These are phyloP conservation scores for Clonostachys byssicola DNA, from an alignment of 2,329 filamentous ascomycete genomes.

Conservation along the genomic window DNA sequence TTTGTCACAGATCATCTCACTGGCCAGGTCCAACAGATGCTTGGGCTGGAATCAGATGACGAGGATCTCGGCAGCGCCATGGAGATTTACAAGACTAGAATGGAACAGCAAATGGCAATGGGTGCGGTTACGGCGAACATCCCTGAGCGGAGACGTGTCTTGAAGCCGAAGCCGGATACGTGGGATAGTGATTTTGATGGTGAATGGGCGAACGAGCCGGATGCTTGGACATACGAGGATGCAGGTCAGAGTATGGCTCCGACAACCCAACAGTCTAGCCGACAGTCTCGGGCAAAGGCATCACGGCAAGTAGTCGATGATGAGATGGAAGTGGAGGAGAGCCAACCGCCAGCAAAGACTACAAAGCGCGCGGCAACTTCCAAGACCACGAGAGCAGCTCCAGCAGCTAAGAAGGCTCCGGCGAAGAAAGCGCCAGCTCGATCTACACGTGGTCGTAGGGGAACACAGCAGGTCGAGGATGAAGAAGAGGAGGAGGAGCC, in stretches of 20 bases:
- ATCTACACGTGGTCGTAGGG: slow-evolving; percentile 29
- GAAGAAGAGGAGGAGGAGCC: slow-evolving; percentile 36
- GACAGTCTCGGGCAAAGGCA: slow-evolving; percentile 9
- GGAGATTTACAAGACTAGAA: slow-evolving; percentile 63
- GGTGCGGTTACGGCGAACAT: slow-evolving; percentile 36
- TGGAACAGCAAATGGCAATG: slow-evolving; percentile 67
- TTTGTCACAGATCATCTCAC: slow-evolving; percentile 71
- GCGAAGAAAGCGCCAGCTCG: slow-evolving; percentile 38
- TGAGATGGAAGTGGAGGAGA: slow-evolving; percentile 39
- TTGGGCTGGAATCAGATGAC: slow-evolving; percentile 61
- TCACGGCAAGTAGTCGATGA: slow-evolving; percentile 6
- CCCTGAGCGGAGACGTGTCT: slow-evolving; percentile 30
- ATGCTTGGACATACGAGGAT: slow-evolving; percentile 38
- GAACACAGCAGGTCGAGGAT: slow-evolving; percentile 24
- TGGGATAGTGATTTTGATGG: slow-evolving; percentile 94
- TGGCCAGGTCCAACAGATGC: slow-evolving; percentile 66
- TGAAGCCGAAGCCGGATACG: slow-evolving; percentile 71
- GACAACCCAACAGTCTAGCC: slow-evolving; percentile 3
- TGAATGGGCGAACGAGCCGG: slow-evolving; percentile 76
- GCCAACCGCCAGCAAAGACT: slow-evolving; percentile 12
- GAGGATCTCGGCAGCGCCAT: slow-evolving; percentile 68
- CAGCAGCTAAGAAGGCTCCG: slow-evolving; percentile 31
- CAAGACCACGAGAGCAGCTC: slow-evolving; percentile 22
- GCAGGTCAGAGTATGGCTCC: slow-evolving; percentile 4
- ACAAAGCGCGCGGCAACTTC: slow-evolving; percentile 19